Conservation (phyloP, 2,329 filamentous ascomycete genomes). For the Venturia effusa region DNA sequence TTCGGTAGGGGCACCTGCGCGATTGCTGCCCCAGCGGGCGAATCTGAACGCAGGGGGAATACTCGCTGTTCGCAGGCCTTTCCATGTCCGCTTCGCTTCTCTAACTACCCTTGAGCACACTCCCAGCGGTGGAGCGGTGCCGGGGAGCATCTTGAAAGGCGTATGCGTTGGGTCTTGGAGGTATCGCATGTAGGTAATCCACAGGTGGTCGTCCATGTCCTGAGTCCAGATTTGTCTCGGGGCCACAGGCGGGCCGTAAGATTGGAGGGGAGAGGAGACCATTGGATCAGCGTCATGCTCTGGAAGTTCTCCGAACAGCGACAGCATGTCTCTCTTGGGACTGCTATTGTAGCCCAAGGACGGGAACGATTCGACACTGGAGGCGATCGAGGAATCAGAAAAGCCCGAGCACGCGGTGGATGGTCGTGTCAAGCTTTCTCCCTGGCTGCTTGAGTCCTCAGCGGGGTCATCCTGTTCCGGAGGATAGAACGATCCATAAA, state of each 20-base stretch:
- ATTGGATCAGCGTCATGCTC: neutral
- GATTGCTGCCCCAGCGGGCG: slow-evolving; percentile 13
- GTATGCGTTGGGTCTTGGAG: slow-evolving; percentile 56
- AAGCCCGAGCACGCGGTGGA: slow-evolving; percentile 47
- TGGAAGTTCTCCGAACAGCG: slow-evolving; percentile 38
- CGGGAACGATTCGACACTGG: slow-evolving; percentile 43
- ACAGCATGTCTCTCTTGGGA: slow-evolving; percentile 49
- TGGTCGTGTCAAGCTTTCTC: slow-evolving; percentile 41
- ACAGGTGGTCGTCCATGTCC: slow-evolving; percentile 56
- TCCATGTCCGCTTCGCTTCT: slow-evolving; percentile 51
- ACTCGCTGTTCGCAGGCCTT: slow-evolving; percentile 30
- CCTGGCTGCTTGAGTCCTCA: slow-evolving; percentile 17
- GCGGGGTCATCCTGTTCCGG: slow-evolving; percentile 2
- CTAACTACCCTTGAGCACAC: slow-evolving; percentile 53
- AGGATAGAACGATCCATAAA: slow-evolving; percentile 11
- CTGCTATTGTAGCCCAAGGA: slow-evolving; percentile 38
- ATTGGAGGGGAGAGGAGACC: slow-evolving; percentile 21
- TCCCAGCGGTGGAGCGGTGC: slow-evolving; percentile 51
- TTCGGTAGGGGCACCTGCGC: slow-evolving; percentile 22
- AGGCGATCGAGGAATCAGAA: slow-evolving; percentile 53
- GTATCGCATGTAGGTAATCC: slow-evolving; percentile 55
- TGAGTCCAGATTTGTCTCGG: slow-evolving; percentile 39
- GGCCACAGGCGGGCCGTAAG: slow-evolving; percentile 13
- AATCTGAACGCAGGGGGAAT: slow-evolving; percentile 17
- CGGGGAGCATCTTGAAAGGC: slow-evolving; percentile 56